Conservation (phyloP, 129 eudicot genomes). For the Smallanthus sonchifolius region DNA sequence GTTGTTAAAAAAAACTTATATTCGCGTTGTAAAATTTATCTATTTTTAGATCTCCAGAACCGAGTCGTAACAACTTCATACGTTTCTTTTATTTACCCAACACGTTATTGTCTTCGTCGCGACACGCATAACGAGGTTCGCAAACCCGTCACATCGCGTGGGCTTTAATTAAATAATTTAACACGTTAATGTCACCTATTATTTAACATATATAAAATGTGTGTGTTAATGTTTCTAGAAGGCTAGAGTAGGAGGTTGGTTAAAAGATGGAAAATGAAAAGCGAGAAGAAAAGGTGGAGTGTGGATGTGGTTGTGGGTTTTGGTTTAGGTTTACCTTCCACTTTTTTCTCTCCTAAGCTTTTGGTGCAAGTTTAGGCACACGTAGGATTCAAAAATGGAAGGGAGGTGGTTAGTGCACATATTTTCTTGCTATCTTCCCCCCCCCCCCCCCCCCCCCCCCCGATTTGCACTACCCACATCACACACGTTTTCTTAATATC, state of each 20-base stretch:
- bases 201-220: too few species aligned
- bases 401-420: conserved; percentile 19
- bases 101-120: too few species aligned
- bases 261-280: conserved; percentile 21
- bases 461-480: conserved; percentile 13
- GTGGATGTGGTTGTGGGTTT: conserved; percentile 69
- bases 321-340: conserved; percentile 84
- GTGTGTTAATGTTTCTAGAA: conserved; percentile 51
- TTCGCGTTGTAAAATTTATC: too few species aligned
- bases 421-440: conserved; percentile 24
- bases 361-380: conserved; percentile 66
- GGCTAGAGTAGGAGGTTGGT: conserved; percentile 39
- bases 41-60: too few species aligned
- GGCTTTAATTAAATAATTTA: too few species aligned
- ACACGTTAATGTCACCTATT: too few species aligned
- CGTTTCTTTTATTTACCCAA: too few species aligned
- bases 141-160: too few species aligned
- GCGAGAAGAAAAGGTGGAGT: neutral
- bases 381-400: conserved; percentile 32
- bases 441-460: conserved; percentile 6
- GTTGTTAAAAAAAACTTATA: too few species aligned
- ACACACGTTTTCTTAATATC: neutral
- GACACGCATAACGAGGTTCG: too few species aligned
- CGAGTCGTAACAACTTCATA: too few species aligned
- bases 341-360: conserved; percentile 51